Evolutionary conservation across 192 early-diverging fungal genomes (phyloP).

Genomic region (Coemansia sp.): DNA sequence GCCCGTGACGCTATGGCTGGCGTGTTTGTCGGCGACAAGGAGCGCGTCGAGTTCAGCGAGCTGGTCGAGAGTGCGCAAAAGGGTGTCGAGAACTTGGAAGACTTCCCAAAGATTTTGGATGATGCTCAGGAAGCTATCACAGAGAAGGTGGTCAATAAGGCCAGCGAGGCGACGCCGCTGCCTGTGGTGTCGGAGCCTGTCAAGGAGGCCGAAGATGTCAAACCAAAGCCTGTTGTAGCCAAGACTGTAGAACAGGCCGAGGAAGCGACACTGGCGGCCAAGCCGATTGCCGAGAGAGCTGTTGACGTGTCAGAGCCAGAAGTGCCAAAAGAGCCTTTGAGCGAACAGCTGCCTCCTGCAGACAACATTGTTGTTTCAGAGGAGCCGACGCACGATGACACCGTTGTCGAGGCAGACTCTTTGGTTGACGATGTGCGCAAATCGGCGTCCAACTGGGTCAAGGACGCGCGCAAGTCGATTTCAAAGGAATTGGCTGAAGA

Average conservation of each 20-base stretch:
- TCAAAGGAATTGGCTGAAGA: slow-evolving; percentile 52
- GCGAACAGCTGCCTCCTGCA: slow-evolving; percentile 5
- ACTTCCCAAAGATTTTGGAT: slow-evolving; percentile 34
- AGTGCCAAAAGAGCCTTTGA: not conserved
- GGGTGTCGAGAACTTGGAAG: slow-evolving; percentile 35
- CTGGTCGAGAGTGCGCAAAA: slow-evolving; percentile 33
- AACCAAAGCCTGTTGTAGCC: not conserved
- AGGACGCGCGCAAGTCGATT: slow-evolving; percentile 51
- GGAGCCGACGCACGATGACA: not conserved
- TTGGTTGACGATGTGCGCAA: slow-evolving; percentile 43
- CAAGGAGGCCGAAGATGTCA: not conserved
- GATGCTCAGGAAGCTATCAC: slow-evolving; percentile 8
- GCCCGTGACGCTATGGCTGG: slow-evolving; percentile 48
- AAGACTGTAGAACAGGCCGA: slow-evolving; percentile 6
- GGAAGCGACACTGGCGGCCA: not conserved
- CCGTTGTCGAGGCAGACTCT: not conserved
- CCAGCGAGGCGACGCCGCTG: not conserved
- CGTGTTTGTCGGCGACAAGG: slow-evolving; percentile 25
- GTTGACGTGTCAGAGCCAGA: not conserved
- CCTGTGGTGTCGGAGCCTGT: slow-evolving; percentile 5
- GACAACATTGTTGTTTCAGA: not conserved
- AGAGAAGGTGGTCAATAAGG: not conserved
- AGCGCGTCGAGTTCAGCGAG: slow-evolving; percentile 30
- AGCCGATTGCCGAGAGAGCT: slow-evolving; percentile 8
- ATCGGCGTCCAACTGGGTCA: slow-evolving; percentile 52